These are phyloP conservation scores for Colletotrichum echinochloae DNA, from an alignment of 2,329 filamentous ascomycete genomes.

Conservation along the genomic window DNA sequence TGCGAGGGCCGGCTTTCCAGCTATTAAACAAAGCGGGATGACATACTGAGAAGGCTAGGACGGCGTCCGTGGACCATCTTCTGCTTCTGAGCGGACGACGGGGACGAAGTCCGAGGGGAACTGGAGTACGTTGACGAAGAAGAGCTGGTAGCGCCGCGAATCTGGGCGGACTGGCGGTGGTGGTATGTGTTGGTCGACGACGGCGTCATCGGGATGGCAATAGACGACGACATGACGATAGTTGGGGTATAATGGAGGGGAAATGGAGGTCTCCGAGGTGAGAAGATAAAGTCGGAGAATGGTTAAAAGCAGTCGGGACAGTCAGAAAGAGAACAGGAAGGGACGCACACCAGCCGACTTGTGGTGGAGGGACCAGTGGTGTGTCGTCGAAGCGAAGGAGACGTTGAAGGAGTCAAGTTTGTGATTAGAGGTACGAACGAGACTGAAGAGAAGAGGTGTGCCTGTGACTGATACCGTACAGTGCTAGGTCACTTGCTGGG, in stretches of 20 bases:
- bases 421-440: constrained; percentile 20
- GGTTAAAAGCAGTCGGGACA: constrained; percentile 21
- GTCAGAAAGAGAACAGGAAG: constrained; percentile 7
- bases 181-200: constrained; percentile 51
- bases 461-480: constrained; percentile 39
- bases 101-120: constrained; percentile 63
- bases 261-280: constrained; percentile 6
- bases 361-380: constrained; percentile 33
- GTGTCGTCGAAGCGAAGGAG: constrained; percentile 28
- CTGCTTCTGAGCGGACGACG: constrained; percentile 54
- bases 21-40: constrained; percentile 14
- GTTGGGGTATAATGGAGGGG: constrained; percentile 32
- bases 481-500: constrained; percentile 33
- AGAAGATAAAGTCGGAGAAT: constrained; percentile 26
- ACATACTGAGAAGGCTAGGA: constrained; percentile 71
- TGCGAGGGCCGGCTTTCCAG: constrained; percentile 14
- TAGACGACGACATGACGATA: constrained; percentile 74
- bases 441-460: constrained; percentile 33
- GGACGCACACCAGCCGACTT: constrained; percentile 21
- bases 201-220: constrained; percentile 70
- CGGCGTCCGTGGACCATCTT: constrained; percentile 65
- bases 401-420: constrained; percentile 35
- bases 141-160: constrained; percentile 56
- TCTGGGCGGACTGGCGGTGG: constrained; percentile 56
- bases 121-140: constrained; percentile 69